phyloP scores from a whole-genome alignment of 169 alveolate species.

The Eimeria maxima region DNA sequence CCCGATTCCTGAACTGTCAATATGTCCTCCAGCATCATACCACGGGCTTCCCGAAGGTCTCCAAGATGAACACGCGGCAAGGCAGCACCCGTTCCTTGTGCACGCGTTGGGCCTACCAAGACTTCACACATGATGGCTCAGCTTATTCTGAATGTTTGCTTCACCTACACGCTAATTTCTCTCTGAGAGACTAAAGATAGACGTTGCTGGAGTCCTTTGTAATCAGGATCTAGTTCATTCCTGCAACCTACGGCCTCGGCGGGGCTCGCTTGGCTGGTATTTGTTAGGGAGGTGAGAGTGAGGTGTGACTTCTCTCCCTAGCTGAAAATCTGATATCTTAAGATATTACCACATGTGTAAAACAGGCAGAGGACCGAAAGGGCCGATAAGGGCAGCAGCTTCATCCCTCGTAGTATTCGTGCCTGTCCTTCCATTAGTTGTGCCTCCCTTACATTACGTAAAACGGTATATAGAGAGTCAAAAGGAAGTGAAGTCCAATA shows the following conservation, averaged over 20 bases:
- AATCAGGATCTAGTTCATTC: neutral
- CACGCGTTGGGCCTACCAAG: constrained; percentile 1
- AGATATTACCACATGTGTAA: constrained; percentile 46
- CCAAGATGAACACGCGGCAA: constrained; percentile 63
- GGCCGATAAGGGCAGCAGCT: neutral
- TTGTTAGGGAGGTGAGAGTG: neutral
- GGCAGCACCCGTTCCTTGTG: neutral
- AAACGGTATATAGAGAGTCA: neutral
- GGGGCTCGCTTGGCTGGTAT: neutral
- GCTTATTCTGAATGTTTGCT: neutral
- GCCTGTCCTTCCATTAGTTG: neutral
- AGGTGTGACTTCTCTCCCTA: neutral
- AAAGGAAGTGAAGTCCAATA: neutral
- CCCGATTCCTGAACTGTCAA: constrained; percentile 74
- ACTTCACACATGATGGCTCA: constrained; percentile 7
- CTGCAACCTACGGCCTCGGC: neutral
- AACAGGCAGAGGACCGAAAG: constrained; percentile 32
- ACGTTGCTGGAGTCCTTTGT: neutral
- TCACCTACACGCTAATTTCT: neutral
- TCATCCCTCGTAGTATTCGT: constrained; percentile 59
- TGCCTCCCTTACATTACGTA: neutral
- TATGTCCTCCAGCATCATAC: constrained; percentile 73
- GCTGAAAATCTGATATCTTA: neutral
- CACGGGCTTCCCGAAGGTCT: constrained; percentile 35
- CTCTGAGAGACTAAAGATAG: neutral